Evolutionary conservation across 1,284 basidiomycete species (phyloP).

Genomic region (Ganoderma meredithae): DNA sequence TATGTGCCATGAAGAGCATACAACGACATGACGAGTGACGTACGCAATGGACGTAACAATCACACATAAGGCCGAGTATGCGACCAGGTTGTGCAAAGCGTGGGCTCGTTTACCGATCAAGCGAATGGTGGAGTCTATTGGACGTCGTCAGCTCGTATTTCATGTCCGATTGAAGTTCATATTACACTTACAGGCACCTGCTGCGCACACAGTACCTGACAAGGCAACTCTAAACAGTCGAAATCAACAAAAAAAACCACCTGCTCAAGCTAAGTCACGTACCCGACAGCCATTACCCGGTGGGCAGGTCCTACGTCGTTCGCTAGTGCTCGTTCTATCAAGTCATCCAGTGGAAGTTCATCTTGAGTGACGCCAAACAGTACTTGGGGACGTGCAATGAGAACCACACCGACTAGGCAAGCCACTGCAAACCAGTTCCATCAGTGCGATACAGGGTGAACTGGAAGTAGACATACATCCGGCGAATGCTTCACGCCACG

Average conservation of each 20-base stretch:
- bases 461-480: constrained; percentile 54
- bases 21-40: constrained; percentile 25
- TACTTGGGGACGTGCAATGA: constrained; percentile 53
- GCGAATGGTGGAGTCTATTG: constrained; percentile 67
- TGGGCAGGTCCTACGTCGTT: constrained; percentile 42
- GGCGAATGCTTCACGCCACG: constrained; percentile 64
- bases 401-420: constrained; percentile 58
- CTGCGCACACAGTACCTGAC: constrained; percentile 66
- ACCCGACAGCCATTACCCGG: constrained; percentile 49
- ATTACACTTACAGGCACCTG: constrained; percentile 61
- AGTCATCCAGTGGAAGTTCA: constrained; percentile 2
- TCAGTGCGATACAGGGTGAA: neutral
- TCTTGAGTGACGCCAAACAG: constrained; percentile 41
- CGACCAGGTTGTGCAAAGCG: constrained; percentile 74
- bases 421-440: constrained; percentile 37
- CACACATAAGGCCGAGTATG: constrained; percentile 71
- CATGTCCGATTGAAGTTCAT: neutral
- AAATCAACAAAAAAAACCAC: neutral
- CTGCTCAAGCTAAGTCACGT: constrained; percentile 12
- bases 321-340: neutral
- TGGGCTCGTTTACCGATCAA: constrained; percentile 79
- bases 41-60: constrained; percentile 61
- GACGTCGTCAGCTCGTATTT: neutral
- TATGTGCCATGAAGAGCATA: neutral
- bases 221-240: constrained; percentile 53